These are phyloP conservation scores for Tuber brumale DNA, from an alignment of 495 filamentous ascomycete genomes.

Conservation along the genomic window DNA sequence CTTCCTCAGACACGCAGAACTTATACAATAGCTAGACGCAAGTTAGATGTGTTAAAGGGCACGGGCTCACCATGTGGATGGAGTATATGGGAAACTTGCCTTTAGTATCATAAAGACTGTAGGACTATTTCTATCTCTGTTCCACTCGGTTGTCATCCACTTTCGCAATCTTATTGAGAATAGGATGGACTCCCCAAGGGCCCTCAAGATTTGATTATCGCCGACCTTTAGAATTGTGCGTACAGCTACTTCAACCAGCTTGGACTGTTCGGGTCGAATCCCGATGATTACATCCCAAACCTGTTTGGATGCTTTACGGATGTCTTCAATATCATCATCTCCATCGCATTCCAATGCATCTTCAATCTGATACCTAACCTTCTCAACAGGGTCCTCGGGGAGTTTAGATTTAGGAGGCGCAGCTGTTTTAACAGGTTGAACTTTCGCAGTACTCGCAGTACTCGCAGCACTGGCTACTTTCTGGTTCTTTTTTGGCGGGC, in stretches of 20 bases:
- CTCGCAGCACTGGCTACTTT: constrained; percentile 8
- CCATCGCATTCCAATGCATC: constrained; percentile 31
- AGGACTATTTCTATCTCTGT: constrained; percentile 35
- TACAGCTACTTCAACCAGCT: constrained; percentile 35
- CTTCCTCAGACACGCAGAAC: constrained; percentile 34
- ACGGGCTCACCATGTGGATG: background rate
- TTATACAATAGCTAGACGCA: constrained; percentile 33
- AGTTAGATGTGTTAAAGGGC: constrained; percentile 15
- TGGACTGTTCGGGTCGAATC: constrained; percentile 28
- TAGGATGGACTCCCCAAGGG: constrained; percentile 37
- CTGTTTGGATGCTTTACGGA: constrained; percentile 37
- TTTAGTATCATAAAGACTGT: constrained; percentile 35
- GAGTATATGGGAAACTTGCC: constrained; percentile 22
- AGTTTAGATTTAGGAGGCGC: constrained; percentile 25
- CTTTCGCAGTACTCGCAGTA: constrained; percentile 10
- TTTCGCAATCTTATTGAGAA: constrained; percentile 39
- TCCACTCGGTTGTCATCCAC: constrained; percentile 40
- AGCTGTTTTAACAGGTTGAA: constrained; percentile 10
- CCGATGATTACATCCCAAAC: constrained; percentile 38
- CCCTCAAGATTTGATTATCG: constrained; percentile 35
- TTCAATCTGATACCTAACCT: constrained; percentile 31
- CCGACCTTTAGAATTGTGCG: constrained; percentile 38
- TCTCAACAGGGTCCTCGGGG: constrained; percentile 35
- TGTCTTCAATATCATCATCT: constrained; percentile 38
- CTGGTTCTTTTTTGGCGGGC: constrained; percentile 26